phyloP scores from a whole-genome alignment of 1,284 basidiomycete genomes.

The Tylopilus sp. region DNA sequence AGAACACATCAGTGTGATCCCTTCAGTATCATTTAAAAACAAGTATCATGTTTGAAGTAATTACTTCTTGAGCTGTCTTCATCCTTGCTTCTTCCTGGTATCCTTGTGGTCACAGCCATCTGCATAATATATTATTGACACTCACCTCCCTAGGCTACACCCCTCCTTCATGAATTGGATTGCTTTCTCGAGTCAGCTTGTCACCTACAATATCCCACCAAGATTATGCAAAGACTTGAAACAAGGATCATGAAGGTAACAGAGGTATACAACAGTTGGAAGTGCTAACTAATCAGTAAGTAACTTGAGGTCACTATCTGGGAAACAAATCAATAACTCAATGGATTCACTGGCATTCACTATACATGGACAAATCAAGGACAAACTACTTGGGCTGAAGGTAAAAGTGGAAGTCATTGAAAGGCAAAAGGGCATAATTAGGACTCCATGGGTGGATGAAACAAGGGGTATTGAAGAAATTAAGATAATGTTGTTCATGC shows the following conservation, averaged over 20 bases:
- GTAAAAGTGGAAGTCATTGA: background rate
- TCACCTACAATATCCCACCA: too few species aligned
- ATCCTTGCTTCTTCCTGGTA: too few species aligned
- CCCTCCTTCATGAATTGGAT: too few species aligned
- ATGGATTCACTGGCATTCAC: background rate
- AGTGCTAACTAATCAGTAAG: constrained; percentile 53
- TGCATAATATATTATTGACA: too few species aligned
- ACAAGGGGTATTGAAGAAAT: background rate
- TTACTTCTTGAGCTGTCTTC: too few species aligned
- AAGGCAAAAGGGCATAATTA: background rate
- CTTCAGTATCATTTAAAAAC: background rate
- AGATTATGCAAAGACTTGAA: too few species aligned
- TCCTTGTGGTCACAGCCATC: too few species aligned
- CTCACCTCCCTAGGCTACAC: too few species aligned
- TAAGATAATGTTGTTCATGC: background rate
- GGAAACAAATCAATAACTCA: background rate
- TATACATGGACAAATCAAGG: background rate
- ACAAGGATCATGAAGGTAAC: too few species aligned
- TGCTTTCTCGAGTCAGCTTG: too few species aligned
- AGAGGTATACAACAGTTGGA: too few species aligned
- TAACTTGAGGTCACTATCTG: background rate
- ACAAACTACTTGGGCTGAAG: background rate
- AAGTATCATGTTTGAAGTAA: constrained; percentile 71
- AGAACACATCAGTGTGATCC: constrained; percentile 4
- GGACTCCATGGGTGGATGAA: background rate